Evolutionary conservation across 768 basidiomycete genomes (phyloP).

Genomic region (Lanmaoa pseudosensibilis): DNA sequence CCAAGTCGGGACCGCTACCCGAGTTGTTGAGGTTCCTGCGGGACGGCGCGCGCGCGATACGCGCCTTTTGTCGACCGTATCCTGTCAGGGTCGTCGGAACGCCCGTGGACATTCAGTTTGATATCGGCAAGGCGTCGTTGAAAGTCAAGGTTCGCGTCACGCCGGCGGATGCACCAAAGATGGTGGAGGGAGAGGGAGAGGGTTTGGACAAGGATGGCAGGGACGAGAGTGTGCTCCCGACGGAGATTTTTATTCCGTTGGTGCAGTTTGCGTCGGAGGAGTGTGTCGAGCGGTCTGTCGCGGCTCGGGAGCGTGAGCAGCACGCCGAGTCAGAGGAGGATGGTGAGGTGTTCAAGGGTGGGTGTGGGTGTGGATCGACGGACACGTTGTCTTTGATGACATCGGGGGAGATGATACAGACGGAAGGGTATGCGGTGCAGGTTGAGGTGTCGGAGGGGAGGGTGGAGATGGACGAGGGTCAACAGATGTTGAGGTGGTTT

Average conservation of each 20-base stretch:
- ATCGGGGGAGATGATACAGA: constrained; percentile 13
- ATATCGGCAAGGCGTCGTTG: constrained; percentile 69
- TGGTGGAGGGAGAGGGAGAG: neutral
- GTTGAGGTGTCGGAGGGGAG: constrained; percentile 49
- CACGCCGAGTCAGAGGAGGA: neutral
- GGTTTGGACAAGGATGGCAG: constrained; percentile 15
- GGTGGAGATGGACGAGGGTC: constrained; percentile 47
- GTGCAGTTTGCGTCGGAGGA: constrained; percentile 75
- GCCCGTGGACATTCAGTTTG: constrained; percentile 68
- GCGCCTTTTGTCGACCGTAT: constrained; percentile 85
- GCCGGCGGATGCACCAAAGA: constrained; percentile 49
- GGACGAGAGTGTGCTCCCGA: constrained; percentile 47
- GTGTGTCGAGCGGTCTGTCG: constrained; percentile 26
- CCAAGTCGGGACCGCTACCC: neutral
- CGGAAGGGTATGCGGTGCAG: constrained; percentile 37
- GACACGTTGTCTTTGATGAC: constrained; percentile 9
- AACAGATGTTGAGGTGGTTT: constrained; percentile 53
- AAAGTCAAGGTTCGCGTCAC: constrained; percentile 65
- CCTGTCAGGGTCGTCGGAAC: constrained; percentile 73
- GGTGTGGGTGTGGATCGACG: constrained; percentile 16
- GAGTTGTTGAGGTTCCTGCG: constrained; percentile 63
- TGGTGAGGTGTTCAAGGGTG: neutral
- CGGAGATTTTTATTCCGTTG: constrained; percentile 89
- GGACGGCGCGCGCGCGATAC: constrained; percentile 80
- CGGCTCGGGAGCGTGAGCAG: neutral